A percentile compares a stretch with the other conserved stretches of the same genome.
These are phyloP conservation scores for Melanogaster broomeanus DNA, from an alignment of 768 basidiomycete species.

Conservation along the genomic window DNA sequence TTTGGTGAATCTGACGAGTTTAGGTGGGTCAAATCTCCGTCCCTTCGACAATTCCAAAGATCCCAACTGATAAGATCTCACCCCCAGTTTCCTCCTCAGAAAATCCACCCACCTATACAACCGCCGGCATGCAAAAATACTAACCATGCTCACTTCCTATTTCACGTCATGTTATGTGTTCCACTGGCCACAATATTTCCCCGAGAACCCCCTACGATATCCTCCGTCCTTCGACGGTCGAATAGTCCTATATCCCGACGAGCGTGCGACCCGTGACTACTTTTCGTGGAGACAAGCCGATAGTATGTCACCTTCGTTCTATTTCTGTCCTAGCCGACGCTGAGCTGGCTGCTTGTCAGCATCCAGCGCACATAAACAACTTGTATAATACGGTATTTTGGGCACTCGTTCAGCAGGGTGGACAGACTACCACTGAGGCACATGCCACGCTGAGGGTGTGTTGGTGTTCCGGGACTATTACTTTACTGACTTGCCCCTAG, in stretches of 20 bases:
- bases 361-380: constrained; percentile 94
- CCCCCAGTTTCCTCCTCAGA: constrained; percentile 78
- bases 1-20: constrained; percentile 99
- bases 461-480: not conserved
- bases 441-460: constrained; percentile 74
- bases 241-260: constrained; percentile 77
- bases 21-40: constrained; percentile 54
- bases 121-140: constrained; percentile 83
- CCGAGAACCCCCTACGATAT: constrained; percentile 68
- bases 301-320: constrained; percentile 53
- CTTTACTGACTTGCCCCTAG: constrained; percentile 42
- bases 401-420: constrained; percentile 88
- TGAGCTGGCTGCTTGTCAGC: constrained; percentile 19
- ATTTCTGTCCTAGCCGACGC: not conserved
- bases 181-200: constrained; percentile 82
- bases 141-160: constrained; percentile 77
- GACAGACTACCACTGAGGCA: constrained; percentile 75
- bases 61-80: not conserved
- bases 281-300: constrained; percentile 96
- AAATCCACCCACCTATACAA: constrained; percentile 79
- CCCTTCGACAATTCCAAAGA: not conserved
- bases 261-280: constrained; percentile 80
- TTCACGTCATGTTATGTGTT: constrained; percentile 93
- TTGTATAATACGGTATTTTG: constrained; percentile 96
- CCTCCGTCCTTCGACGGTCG: constrained; percentile 94